These are phyloP conservation scores for Cladosporium halotolerans DNA, from an alignment of 2,329 filamentous ascomycete species.

Conservation along the genomic window DNA sequence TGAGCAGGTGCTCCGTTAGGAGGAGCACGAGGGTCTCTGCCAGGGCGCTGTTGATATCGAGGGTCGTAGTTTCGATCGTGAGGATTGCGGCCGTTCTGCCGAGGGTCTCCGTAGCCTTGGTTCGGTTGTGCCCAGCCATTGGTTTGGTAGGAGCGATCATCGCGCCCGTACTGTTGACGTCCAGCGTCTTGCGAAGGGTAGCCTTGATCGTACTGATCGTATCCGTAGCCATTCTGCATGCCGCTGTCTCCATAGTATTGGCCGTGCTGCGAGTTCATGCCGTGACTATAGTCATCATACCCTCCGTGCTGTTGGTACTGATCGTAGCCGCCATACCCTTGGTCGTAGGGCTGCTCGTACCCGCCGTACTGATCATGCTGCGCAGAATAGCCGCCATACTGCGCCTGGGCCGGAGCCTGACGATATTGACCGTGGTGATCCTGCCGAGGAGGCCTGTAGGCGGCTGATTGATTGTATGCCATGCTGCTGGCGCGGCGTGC, in stretches of 20 bases:
- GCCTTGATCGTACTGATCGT: conserved; percentile 8
- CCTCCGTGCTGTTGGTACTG: conserved; percentile 1
- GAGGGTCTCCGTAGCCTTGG: conserved; percentile 28
- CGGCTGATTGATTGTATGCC: conserved; percentile 22
- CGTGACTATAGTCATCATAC: background rate
- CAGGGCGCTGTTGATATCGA: conserved; percentile 12
- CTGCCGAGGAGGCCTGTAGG: conserved; percentile 19
- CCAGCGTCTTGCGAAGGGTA: conserved; percentile 10
- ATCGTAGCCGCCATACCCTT: conserved; percentile 11
- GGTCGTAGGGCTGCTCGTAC: conserved; percentile 15
- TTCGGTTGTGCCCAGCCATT: background rate
- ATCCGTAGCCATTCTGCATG: background rate
- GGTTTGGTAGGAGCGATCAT: background rate
- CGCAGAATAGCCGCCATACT: conserved; percentile 14
- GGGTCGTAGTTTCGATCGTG: conserved; percentile 16
- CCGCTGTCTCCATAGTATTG: background rate
- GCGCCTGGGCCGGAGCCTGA: conserved; percentile 12
- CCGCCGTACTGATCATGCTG: conserved; percentile 16
- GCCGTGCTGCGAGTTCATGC: conserved; percentile 2
- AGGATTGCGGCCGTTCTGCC: conserved; percentile 23
- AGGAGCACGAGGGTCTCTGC: conserved; percentile 3
- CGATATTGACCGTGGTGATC: conserved; percentile 13
- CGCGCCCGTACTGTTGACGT: conserved; percentile 10
- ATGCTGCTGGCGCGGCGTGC: conserved; percentile 12
- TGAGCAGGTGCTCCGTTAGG: conserved; percentile 2